Evolutionary conservation across 2,329 filamentous ascomycete species (phyloP).

Genomic region (Didymella keratinophila): DNA sequence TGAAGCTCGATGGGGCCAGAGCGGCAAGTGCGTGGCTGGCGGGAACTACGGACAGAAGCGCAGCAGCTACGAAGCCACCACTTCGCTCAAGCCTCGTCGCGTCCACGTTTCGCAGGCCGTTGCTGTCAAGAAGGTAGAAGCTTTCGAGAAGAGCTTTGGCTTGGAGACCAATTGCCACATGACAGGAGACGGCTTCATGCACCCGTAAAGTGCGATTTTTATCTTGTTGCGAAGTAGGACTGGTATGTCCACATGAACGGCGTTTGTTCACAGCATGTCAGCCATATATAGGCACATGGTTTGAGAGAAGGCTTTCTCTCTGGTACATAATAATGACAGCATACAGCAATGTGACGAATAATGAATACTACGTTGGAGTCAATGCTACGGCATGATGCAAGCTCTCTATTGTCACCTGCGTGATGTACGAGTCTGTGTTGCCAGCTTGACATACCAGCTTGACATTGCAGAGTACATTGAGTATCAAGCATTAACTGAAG

Average conservation of each 20-base stretch:
- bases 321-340: conserved; percentile 12
- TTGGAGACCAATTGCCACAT: conserved; percentile 42
- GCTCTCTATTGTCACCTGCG: not conserved
- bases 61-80: conserved; percentile 31
- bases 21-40: conserved; percentile 42
- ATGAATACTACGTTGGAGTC: conserved; percentile 14
- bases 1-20: conserved; percentile 46
- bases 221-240: conserved; percentile 6
- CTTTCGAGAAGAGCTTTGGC: conserved; percentile 38
- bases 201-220: conserved; percentile 32
- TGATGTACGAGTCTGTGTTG: not conserved
- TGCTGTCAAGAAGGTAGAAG: conserved; percentile 31
- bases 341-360: conserved; percentile 8
- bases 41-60: conserved; percentile 35
- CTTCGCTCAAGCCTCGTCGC: conserved; percentile 33
- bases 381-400: not conserved
- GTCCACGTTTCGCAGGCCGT: conserved; percentile 26
- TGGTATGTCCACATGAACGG: conserved; percentile 5
- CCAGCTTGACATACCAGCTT: not conserved
- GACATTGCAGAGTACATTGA: not conserved
- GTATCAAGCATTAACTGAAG: not conserved
- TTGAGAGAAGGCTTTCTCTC: conserved; percentile 8
- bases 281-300: conserved; percentile 10
- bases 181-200: conserved; percentile 46
- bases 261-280: conserved; percentile 15